Percentiles rank a stretch among this genome's conserved stretches.
Conservation (phyloP, 805 yeast genomes). For the Lachancea nothofagi region DNA sequence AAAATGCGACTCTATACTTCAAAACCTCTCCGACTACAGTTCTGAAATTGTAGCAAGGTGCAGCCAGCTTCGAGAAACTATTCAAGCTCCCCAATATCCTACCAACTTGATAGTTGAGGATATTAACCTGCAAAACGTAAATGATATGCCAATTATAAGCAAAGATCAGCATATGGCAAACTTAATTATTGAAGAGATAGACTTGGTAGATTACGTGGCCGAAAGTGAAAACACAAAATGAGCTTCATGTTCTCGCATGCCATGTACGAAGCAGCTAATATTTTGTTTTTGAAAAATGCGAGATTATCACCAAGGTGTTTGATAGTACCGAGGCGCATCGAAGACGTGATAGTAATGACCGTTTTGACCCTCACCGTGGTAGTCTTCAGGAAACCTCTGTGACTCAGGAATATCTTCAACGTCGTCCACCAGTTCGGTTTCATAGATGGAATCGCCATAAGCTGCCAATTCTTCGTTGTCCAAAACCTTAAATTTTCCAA, state of each 20-base stretch:
- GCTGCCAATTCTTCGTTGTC: slow-evolving; percentile 33
- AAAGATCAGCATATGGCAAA: slow-evolving; percentile 7
- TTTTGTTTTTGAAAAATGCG: not conserved
- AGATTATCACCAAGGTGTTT: slow-evolving; percentile 2
- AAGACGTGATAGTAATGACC: slow-evolving; percentile 94
- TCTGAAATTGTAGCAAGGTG: slow-evolving; percentile 8
- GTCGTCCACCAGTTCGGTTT: slow-evolving; percentile 46
- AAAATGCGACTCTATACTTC: slow-evolving; percentile 6
- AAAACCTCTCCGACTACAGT: slow-evolving; percentile 2
- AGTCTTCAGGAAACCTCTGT: slow-evolving; percentile 69
- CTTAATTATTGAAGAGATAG: slow-evolving; percentile 11
- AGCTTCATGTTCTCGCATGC: too few species aligned
- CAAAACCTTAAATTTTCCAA: slow-evolving; percentile 75
- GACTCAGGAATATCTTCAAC: slow-evolving; percentile 55
- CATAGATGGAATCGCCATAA: slow-evolving; percentile 40
- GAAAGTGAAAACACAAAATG: too few species aligned
- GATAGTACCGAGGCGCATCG: slow-evolving; percentile 80
- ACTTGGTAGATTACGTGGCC: slow-evolving; percentile 6
- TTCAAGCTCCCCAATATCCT: not conserved
- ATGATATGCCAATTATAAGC: slow-evolving; percentile 9
- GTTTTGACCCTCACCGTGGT: slow-evolving; percentile 86
- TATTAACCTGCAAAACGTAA: slow-evolving; percentile 21
- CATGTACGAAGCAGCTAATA: not conserved
- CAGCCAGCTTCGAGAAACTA: slow-evolving; percentile 2
- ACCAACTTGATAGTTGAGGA: slow-evolving; percentile 22